Base-by-base conservation (phyloP, 2,329 filamentous ascomycete genomes). In the Paraphaeosphaeria sporulosa region DNA sequence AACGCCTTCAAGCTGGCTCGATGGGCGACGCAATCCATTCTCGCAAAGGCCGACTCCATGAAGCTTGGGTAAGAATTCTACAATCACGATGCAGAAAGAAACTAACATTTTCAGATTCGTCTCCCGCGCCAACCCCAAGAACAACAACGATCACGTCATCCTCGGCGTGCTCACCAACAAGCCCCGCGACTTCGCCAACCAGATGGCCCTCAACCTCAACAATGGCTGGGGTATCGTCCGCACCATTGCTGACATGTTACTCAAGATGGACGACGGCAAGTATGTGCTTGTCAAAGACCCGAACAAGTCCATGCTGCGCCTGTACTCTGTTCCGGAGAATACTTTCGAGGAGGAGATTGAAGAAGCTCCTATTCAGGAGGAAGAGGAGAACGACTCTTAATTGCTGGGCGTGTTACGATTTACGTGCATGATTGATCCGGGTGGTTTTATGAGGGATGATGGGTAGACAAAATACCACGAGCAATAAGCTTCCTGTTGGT, bases 201-300 rank as follows among this genome's bases (percentile, higher is more conserved):
- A 99, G 85, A 99, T 99, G 95, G 97, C 97, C 83, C 82, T 99
- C 73, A 96, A 94, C 73, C 87, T 98, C 59, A 91, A 91, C 82
- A 99, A 99, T 82, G 95, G 95, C 65, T 99, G 95, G 95, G 95
- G 95, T 79, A 98, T 99, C 68, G 95, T 99, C 61, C 92, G 95
- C 68, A 99, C 95, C 53, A 97, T 99, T 75, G 92, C 93, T 71
- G 95, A 99, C 81, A 96, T 98, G 90, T 91, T 90, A 73, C 86
- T 93, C 71, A 87, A 89, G 79, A 87, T 89, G 79, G 85, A 88
- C 49, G 90, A 93, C 70, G 90, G 90, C 79, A 94, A 94, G 83
- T 95, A 91, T 71, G 89, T 95, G 21, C 82, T 89, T 27, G 85
- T 89, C 73, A 89, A 90, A 89, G 95, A 99, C 80, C 95, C 95